Evolutionary conservation across 768 basidiomycete species (phyloP).

Genomic region (Lentinula sp.): DNA sequence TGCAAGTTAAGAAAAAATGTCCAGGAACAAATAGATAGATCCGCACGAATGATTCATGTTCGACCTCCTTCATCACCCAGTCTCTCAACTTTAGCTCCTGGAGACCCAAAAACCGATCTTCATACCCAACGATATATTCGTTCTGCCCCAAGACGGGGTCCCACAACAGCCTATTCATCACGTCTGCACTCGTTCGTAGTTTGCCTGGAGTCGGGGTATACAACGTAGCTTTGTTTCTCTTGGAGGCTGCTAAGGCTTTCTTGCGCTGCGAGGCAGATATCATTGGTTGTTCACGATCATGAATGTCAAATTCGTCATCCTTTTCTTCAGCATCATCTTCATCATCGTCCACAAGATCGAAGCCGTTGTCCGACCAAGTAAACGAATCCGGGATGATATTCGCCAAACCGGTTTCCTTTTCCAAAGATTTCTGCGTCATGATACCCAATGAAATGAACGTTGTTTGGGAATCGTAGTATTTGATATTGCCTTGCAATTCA

Average conservation of each 20-base stretch:
- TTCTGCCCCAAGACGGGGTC: conserved; percentile 11
- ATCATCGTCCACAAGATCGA: conserved; percentile 9
- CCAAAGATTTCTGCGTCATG: neutral
- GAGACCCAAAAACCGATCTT: conserved; percentile 17
- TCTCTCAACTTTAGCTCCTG: conserved; percentile 11
- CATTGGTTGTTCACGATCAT: neutral
- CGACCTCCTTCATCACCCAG: conserved; percentile 16
- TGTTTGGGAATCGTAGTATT: conserved; percentile 11
- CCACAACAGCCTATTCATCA: conserved; percentile 18
- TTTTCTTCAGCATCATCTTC: conserved; percentile 9
- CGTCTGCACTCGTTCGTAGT: conserved; percentile 14
- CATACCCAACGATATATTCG: conserved; percentile 16
- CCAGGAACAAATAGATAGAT: neutral
- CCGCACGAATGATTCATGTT: conserved; percentile 17
- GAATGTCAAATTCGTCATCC: neutral
- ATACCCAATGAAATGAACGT: conserved; percentile 6
- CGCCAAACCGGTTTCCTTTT: neutral
- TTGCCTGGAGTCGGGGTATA: conserved; percentile 8
- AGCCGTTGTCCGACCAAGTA: conserved; percentile 12
- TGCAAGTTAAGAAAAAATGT: neutral
- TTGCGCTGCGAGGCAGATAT: conserved; percentile 3
- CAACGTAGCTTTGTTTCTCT: neutral
- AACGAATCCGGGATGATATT: conserved; percentile 6
- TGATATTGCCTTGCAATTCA: conserved; percentile 8
- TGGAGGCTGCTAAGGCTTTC: neutral